phyloP scores from a whole-genome alignment of 176 grass and related monocot species.

The Coix lacrymajobi region DNA sequence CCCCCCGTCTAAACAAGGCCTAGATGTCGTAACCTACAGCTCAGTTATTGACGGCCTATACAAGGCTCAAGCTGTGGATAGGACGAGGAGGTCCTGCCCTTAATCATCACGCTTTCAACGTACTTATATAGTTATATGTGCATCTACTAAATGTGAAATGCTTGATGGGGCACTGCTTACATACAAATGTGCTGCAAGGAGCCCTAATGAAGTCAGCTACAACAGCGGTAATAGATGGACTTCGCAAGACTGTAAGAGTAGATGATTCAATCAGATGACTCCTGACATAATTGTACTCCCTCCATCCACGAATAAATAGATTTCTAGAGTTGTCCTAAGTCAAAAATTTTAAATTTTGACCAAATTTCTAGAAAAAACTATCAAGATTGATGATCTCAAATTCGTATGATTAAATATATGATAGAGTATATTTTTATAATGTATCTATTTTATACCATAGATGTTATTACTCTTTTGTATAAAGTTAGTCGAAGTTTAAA shows the following conservation, averaged over 20 bases:
- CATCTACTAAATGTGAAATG: too few relatives aligned
- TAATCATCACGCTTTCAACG: background rate
- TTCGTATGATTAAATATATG: too few relatives aligned
- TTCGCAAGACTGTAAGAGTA: background rate
- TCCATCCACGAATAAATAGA: too few relatives aligned
- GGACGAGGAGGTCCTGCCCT: background rate
- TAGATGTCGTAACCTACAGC: constrained; percentile 22
- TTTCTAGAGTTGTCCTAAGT: too few relatives aligned
- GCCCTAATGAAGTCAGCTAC: background rate
- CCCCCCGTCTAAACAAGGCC: too few relatives aligned
- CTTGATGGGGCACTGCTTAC: background rate
- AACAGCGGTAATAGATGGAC: background rate
- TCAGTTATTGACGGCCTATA: background rate
- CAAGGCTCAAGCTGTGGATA: background rate
- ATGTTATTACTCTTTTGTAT: too few relatives aligned
- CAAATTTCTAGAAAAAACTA: too few relatives aligned
- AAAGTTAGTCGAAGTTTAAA: too few relatives aligned
- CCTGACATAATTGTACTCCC: background rate
- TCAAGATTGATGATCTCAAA: too few relatives aligned
- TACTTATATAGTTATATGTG: background rate
- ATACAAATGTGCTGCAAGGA: background rate
- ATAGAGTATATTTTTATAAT: too few relatives aligned
- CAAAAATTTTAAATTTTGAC: too few relatives aligned
- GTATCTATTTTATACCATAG: too few relatives aligned
- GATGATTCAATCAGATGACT: constrained; percentile 4